Conservation (phyloP, 208 protist species). For the Wallacemonas collosoma region DNA sequence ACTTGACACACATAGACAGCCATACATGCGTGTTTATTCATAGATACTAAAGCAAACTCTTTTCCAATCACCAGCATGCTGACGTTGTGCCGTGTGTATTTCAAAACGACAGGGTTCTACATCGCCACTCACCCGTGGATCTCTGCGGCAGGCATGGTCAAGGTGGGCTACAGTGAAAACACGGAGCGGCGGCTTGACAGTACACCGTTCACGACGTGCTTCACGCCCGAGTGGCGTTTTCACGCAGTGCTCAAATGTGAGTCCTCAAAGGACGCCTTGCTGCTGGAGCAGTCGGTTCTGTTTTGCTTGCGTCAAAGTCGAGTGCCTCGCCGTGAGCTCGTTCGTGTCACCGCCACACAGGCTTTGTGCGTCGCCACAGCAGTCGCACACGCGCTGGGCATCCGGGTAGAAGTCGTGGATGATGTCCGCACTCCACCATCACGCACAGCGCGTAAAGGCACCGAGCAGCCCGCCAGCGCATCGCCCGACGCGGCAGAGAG, state of each 20-base stretch:
- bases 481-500: too few relatives aligned
- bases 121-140: conserved; percentile 76
- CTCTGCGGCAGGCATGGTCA: conserved; percentile 51
- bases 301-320: conserved; percentile 52
- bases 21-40: too few relatives aligned
- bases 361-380: conserved; percentile 31
- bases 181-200: conserved; percentile 66
- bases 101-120: conserved; percentile 59
- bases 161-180: conserved; percentile 65
- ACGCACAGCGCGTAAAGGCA: too few relatives aligned
- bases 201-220: conserved; percentile 76
- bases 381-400: conserved; percentile 40
- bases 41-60: too few relatives aligned
- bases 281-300: conserved; percentile 79
- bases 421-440: background rate
- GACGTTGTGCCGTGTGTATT: conserved; percentile 2
- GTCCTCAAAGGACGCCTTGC: conserved; percentile 50
- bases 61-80: conserved; percentile 21
- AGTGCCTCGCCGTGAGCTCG: conserved; percentile 60
- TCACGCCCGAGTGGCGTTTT: conserved; percentile 78
- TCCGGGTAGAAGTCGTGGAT: conserved; percentile 21
- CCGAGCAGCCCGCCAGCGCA: too few relatives aligned
- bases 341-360: conserved; percentile 41
- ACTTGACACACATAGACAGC: too few relatives aligned
- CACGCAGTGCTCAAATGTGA: conserved; percentile 58